These are phyloP conservation scores for Geranium brycei DNA, from an alignment of 345 rosid species.

Conservation along the genomic window DNA sequence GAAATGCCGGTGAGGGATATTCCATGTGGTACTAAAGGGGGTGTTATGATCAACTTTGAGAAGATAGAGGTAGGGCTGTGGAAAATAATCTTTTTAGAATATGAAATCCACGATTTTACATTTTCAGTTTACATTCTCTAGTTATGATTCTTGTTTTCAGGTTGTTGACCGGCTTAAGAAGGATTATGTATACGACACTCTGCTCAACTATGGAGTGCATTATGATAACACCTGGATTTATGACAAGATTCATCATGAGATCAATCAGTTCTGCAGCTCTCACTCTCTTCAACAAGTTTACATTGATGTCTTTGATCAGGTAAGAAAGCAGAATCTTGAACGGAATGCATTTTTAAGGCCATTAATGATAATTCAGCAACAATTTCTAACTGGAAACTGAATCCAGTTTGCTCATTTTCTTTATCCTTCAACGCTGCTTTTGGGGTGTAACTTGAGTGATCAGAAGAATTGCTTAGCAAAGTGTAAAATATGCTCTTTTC, in stretches of 20 bases:
- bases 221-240: slow-evolving; percentile 94
- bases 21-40: slow-evolving; percentile 95
- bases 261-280: slow-evolving; percentile 95
- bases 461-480: background rate
- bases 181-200: slow-evolving; percentile 68
- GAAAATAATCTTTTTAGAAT: background rate
- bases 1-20: slow-evolving; percentile 63
- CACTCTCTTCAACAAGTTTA: slow-evolving; percentile 90
- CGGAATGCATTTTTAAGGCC: background rate
- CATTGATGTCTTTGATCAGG: slow-evolving; percentile 95
- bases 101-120: background rate
- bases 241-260: slow-evolving; percentile 96
- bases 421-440: background rate
- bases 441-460: slow-evolving; percentile 1
- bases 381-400: background rate
- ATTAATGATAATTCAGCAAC: too few species aligned
- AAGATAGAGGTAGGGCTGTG: slow-evolving; percentile 60
- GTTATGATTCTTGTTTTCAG: slow-evolving; percentile 19
- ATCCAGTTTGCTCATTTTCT: background rate
- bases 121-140: background rate
- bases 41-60: slow-evolving; percentile 87
- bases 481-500: background rate
- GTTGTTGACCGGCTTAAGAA: slow-evolving; percentile 75
- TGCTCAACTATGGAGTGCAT: slow-evolving; percentile 69
- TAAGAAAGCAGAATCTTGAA: slow-evolving; percentile 11